phyloP scores from a whole-genome alignment of 352 stramenopile species.

The Phytophthora pini region DNA sequence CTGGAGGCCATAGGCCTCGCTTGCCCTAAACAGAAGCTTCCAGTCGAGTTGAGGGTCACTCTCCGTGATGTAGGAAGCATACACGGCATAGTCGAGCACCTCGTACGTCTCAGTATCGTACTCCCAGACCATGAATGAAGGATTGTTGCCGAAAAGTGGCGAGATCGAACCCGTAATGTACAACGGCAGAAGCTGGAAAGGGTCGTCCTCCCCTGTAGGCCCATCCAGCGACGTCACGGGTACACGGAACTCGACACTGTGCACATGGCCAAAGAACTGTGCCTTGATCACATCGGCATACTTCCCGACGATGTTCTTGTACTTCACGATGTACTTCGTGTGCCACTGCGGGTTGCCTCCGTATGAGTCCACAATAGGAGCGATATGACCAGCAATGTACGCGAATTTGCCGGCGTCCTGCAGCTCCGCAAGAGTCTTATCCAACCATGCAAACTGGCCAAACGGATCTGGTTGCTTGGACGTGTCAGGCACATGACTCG shows the following conservation, averaged over 20 bases:
- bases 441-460: slow-evolving; percentile 92
- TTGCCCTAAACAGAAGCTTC: slow-evolving; percentile 68
- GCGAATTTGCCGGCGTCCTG: slow-evolving; percentile 61
- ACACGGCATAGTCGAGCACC: slow-evolving; percentile 79
- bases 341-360: slow-evolving; percentile 91
- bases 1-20: slow-evolving; percentile 61
- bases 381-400: slow-evolving; percentile 93
- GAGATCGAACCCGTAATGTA: slow-evolving; percentile 89
- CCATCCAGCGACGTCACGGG: slow-evolving; percentile 38
- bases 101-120: slow-evolving; percentile 79
- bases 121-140: slow-evolving; percentile 92
- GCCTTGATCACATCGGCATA: slow-evolving; percentile 83
- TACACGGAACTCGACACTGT: slow-evolving; percentile 92
- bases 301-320: slow-evolving; percentile 79
- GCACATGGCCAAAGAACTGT: slow-evolving; percentile 94
- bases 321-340: slow-evolving; percentile 82
- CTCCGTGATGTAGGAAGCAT: slow-evolving; percentile 72
- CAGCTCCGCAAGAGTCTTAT: slow-evolving; percentile 68
- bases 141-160: slow-evolving; percentile 92
- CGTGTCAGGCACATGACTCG: slow-evolving; percentile 79
- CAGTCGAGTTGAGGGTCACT: slow-evolving; percentile 59
- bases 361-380: slow-evolving; percentile 92
- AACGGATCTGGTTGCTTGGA: slow-evolving; percentile 84
- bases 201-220: slow-evolving; percentile 15
- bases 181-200: slow-evolving; percentile 67